Evolutionary conservation across 1,284 basidiomycete genomes (phyloP).

Genomic region (Sporisorium iseilematis-ciliati): DNA sequence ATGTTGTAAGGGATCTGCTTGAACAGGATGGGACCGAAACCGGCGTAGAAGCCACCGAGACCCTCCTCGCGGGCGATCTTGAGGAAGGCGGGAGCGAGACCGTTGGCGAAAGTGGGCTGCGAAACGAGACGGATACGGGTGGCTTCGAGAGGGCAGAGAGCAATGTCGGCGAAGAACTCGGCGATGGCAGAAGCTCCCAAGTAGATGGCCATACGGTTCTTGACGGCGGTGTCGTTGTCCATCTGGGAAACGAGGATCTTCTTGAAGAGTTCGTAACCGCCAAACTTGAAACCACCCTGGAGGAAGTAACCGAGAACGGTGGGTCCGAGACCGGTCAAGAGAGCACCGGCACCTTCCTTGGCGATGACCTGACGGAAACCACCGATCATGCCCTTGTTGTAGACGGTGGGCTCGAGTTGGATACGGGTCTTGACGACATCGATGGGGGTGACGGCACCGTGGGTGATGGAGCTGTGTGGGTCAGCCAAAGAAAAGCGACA

Average conservation of each 20-base stretch:
- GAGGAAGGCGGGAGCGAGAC: conserved; percentile 66
- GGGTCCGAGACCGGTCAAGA: conserved; percentile 69
- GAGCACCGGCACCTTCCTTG: conserved; percentile 67
- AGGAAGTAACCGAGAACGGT: conserved; percentile 69
- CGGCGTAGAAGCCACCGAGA: conserved; percentile 70
- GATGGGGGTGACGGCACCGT: conserved; percentile 74
- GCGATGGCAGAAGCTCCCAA: conserved; percentile 67
- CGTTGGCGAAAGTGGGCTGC: conserved; percentile 68
- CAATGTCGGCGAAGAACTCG: conserved; percentile 70
- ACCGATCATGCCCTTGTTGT: conserved; percentile 73
- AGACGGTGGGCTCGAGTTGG: conserved; percentile 80
- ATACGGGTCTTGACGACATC: conserved; percentile 86
- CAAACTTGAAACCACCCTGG: conserved; percentile 70
- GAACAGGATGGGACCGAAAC: conserved; percentile 71
- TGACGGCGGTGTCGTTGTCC: conserved; percentile 65
- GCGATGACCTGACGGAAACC: conserved; percentile 68
- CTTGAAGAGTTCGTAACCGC: conserved; percentile 70
- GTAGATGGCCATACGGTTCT: conserved; percentile 68
- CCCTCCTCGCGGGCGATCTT: conserved; percentile 67
- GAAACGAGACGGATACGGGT: conserved; percentile 70
- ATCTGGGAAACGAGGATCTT: conserved; percentile 67
- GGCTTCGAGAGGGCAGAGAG: conserved; percentile 69
- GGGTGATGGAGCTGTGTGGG: conserved; percentile 80
- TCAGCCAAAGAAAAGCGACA: not conserved
- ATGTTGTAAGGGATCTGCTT: conserved; percentile 70